phyloP scores from a whole-genome alignment of 768 basidiomycete species.

The Xerocomus brunneocitrinus region DNA sequence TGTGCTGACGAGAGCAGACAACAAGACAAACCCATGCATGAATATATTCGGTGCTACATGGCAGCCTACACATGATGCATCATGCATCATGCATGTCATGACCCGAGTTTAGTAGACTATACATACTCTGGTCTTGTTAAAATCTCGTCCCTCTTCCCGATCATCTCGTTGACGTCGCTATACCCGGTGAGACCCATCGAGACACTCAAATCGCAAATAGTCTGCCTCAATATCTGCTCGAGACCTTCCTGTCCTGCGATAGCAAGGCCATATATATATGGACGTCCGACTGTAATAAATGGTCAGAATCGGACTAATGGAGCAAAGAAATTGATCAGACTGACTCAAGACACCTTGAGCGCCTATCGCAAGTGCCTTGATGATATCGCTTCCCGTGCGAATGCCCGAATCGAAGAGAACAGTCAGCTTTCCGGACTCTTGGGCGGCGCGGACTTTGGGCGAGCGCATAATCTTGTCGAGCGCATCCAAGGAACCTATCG shows the following conservation, averaged over 20 bases:
- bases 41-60: too few species aligned
- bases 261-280: slow-evolving; percentile 45
- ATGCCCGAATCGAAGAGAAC: slow-evolving; percentile 67
- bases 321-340: slow-evolving; percentile 8
- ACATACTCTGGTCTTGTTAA: neutral
- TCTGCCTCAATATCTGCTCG: slow-evolving; percentile 42
- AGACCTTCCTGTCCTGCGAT: slow-evolving; percentile 46
- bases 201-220: slow-evolving; percentile 41
- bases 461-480: slow-evolving; percentile 67
- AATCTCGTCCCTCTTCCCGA: neutral
- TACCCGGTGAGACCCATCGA: slow-evolving; percentile 43
- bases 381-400: slow-evolving; percentile 49
- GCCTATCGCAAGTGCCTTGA: slow-evolving; percentile 54
- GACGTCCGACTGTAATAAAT: slow-evolving; percentile 33
- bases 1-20: too few species aligned
- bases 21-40: too few species aligned
- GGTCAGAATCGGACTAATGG: neutral
- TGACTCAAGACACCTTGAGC: slow-evolving; percentile 47
- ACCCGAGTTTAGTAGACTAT: neutral
- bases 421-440: slow-evolving; percentile 55
- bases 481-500: slow-evolving; percentile 66
- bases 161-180: slow-evolving; percentile 19
- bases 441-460: slow-evolving; percentile 50
- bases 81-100: too few species aligned
- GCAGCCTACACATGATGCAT: neutral